A percentile compares a stretch with the other conserved stretches of the same genome.
These are phyloP conservation scores for Falciphora oryzae DNA, from an alignment of 2,329 filamentous ascomycete genomes.

Conservation along the genomic window DNA sequence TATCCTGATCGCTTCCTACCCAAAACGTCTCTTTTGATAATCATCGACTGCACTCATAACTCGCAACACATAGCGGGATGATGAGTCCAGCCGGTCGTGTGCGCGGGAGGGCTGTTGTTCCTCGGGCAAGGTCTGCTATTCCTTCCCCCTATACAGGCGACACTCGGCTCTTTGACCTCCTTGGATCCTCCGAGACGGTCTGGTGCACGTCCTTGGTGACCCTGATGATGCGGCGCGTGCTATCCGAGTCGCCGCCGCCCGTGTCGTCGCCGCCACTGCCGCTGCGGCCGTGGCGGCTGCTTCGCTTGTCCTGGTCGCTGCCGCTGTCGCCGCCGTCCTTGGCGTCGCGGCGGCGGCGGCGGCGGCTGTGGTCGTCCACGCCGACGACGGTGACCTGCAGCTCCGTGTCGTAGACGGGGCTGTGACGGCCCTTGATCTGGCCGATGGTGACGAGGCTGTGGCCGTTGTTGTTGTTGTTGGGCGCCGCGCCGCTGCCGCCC, in stretches of 20 bases:
- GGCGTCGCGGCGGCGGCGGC: background rate
- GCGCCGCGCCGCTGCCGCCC: background rate
- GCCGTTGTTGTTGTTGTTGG: background rate
- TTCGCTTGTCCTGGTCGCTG: background rate
- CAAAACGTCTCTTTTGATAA: too few species aligned
- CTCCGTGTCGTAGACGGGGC: constrained; percentile 5
- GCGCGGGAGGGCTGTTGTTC: too few species aligned
- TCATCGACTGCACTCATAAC: too few species aligned
- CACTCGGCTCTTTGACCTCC: accelerated
- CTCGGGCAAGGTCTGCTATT: too few species aligned
- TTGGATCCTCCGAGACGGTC: background rate
- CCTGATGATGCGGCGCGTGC: background rate
- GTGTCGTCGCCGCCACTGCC: background rate
- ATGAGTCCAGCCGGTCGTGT: too few species aligned
- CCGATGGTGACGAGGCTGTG: constrained; percentile 7
- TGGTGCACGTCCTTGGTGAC: background rate
- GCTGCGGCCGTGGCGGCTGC: background rate
- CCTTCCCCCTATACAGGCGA: background rate
- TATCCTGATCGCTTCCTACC: too few species aligned
- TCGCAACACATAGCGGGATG: too few species aligned
- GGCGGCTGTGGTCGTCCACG: background rate
- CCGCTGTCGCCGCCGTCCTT: background rate
- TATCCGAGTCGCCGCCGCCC: background rate
- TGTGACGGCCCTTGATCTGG: background rate
- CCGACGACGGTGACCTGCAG: constrained; percentile 3